Evolutionary conservation across 768 basidiomycete genomes (phyloP).

Genomic region (Suillus spraguei): DNA sequence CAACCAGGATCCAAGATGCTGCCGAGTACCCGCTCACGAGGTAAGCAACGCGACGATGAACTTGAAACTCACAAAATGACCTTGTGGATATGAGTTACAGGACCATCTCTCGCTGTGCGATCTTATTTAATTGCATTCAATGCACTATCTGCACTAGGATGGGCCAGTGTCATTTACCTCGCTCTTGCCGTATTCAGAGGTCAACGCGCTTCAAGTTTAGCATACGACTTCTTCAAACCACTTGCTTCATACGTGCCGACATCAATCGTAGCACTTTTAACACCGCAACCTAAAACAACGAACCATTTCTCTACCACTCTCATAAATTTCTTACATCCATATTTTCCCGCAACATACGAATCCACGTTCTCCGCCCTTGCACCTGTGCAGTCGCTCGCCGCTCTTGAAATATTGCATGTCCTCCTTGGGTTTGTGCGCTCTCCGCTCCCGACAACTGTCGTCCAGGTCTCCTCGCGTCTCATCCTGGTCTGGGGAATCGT

Average conservation of each 20-base stretch:
- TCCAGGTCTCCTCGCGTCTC: constrained; percentile 82
- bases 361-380: constrained; percentile 62
- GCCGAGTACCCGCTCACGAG: constrained; percentile 11
- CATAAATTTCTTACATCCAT: constrained; percentile 38
- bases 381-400: constrained; percentile 81
- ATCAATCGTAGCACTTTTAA: constrained; percentile 12
- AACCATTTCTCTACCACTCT: constrained; percentile 38
- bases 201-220: not conserved
- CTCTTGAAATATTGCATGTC: constrained; percentile 84
- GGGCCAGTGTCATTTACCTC: constrained; percentile 68
- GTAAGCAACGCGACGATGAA: not conserved
- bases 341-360: constrained; percentile 48
- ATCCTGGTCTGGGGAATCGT: constrained; percentile 85
- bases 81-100: not conserved
- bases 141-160: constrained; percentile 68
- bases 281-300: constrained; percentile 24
- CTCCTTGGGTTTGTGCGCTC: constrained; percentile 79
- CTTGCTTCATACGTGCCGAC: constrained; percentile 29
- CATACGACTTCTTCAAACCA: constrained; percentile 42
- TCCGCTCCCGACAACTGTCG: constrained; percentile 69
- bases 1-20: not conserved
- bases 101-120: constrained; percentile 5
- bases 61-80: not conserved
- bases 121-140: constrained; percentile 83
- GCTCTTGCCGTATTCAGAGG: constrained; percentile 48